A percentile compares a stretch with the other conserved stretches of the same genome.
Evolutionary conservation across 805 yeast species (phyloP).

Genomic region (Starmera dryadoides): DNA sequence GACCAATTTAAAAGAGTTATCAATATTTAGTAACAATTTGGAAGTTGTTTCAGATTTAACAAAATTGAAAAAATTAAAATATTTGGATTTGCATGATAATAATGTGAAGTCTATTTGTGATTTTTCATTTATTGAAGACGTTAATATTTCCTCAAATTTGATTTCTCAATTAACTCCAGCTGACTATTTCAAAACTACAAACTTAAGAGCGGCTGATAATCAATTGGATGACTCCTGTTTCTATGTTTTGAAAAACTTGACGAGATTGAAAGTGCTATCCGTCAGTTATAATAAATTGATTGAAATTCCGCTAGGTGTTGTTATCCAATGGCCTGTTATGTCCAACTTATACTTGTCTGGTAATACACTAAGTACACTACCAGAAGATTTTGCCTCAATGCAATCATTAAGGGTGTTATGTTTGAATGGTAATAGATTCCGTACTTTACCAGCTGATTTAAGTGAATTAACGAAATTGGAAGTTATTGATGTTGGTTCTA

Average conservation of each 20-base stretch:
- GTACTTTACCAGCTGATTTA: conserved; percentile 83
- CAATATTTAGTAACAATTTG: conserved; percentile 69
- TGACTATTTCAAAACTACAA: conserved; percentile 35
- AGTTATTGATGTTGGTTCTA: conserved; percentile 85
- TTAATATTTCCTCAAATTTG: conserved; percentile 72
- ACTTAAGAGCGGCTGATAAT: conserved; percentile 73
- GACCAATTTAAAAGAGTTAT: conserved; percentile 53
- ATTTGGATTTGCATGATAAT: conserved; percentile 78
- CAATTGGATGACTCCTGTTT: conserved; percentile 73
- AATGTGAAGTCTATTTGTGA: conserved; percentile 65
- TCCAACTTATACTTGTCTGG: conserved; percentile 75
- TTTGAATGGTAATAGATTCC: conserved; percentile 78
- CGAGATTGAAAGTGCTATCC: conserved; percentile 56
- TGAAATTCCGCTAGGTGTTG: conserved; percentile 74
- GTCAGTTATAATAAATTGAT: conserved; percentile 77
- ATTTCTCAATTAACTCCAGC: conserved; percentile 28
- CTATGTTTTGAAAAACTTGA: conserved; percentile 53
- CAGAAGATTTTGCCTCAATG: conserved; percentile 72
- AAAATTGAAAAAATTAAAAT: conserved; percentile 47
- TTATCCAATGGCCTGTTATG: conserved; percentile 48
- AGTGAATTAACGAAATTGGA: conserved; percentile 57
- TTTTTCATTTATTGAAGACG: conserved; percentile 28
- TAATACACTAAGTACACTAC: conserved; percentile 67
- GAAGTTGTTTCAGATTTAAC: conserved; percentile 66
- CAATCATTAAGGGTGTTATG: conserved; percentile 51